A percentile compares a stretch with the other conserved stretches of the same genome.
Evolutionary conservation across 257 asterid species (phyloP).

Genomic region (Rhazya stricta): DNA sequence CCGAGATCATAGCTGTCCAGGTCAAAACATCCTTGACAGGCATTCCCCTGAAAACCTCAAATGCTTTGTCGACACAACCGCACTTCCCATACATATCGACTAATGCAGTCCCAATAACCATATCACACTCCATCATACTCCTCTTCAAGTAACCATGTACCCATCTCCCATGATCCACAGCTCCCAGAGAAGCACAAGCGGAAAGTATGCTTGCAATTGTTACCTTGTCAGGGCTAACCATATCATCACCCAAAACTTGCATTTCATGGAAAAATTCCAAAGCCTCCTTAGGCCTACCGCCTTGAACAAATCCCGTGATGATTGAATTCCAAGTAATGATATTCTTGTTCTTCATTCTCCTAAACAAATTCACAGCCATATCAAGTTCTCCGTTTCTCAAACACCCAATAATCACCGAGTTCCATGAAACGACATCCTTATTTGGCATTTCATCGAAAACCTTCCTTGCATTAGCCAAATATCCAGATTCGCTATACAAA

Average conservation of each 20-base stretch:
- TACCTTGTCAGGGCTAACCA: constrained; percentile 55
- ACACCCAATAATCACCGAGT: constrained; percentile 49
- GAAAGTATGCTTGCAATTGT: constrained; percentile 67
- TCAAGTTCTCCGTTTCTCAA: constrained; percentile 55
- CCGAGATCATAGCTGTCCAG: constrained; percentile 79
- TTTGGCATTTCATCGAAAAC: constrained; percentile 66
- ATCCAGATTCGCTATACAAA: constrained; percentile 48
- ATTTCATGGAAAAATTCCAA: constrained; percentile 54
- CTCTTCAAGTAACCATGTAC: constrained; percentile 56
- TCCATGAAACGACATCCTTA: constrained; percentile 80
- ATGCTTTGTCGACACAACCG: constrained; percentile 49
- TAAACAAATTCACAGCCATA: constrained; percentile 44
- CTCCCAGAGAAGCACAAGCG: constrained; percentile 82
- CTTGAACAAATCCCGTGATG: constrained; percentile 72
- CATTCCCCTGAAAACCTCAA: constrained; percentile 54
- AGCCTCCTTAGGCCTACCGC: constrained; percentile 69
- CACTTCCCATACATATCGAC: constrained; percentile 87
- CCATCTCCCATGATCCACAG: constrained; percentile 70
- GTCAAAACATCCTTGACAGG: constrained; percentile 58
- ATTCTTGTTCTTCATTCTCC: constrained; percentile 46
- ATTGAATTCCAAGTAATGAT: constrained; percentile 78
- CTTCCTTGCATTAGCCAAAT: constrained; percentile 45
- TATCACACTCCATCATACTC: constrained; percentile 52
- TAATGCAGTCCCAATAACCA: constrained; percentile 74
- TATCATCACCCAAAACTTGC: constrained; percentile 37